Evolutionary conservation across 768 basidiomycete species (phyloP).

Genomic region (Tephrocybe sp.): DNA sequence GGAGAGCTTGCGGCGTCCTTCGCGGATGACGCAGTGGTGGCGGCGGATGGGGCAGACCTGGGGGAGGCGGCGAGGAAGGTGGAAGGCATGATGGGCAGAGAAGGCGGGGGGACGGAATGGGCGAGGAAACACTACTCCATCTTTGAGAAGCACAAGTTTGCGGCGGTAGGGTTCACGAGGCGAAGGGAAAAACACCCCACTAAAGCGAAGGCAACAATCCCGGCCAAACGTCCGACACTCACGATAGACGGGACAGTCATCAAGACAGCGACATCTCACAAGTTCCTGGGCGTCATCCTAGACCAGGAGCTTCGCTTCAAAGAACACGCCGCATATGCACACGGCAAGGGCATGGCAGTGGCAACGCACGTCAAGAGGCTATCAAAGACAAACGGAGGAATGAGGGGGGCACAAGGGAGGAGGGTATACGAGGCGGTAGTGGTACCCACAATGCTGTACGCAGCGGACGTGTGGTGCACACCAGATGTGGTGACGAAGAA

Average conservation of each 20-base stretch:
- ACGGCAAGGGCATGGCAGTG: conserved; percentile 9
- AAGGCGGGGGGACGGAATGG: background rate
- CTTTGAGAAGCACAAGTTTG: background rate
- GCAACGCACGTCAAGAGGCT: background rate
- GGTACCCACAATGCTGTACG: too few relatives aligned
- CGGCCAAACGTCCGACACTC: background rate
- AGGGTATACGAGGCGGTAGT: too few relatives aligned
- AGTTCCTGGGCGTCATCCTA: conserved; percentile 18
- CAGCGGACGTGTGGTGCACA: too few relatives aligned
- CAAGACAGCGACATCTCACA: background rate
- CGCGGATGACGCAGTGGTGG: background rate
- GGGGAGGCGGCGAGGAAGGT: background rate
- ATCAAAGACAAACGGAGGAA: too few relatives aligned
- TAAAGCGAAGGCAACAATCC: background rate
- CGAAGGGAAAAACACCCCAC: background rate
- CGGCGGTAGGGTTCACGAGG: background rate
- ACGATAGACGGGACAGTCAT: too few relatives aligned
- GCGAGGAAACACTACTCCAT: background rate
- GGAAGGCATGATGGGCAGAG: background rate
- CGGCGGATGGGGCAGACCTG: background rate
- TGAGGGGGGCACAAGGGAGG: too few relatives aligned
- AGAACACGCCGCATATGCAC: conserved; percentile 10
- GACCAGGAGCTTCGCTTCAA: conserved; percentile 16
- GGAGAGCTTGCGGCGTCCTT: background rate
- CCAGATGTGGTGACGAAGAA: conserved; percentile 7